Evolutionary conservation across 352 stramenopile species (phyloP).

Genomic region (Phytophthora nicotianae): DNA sequence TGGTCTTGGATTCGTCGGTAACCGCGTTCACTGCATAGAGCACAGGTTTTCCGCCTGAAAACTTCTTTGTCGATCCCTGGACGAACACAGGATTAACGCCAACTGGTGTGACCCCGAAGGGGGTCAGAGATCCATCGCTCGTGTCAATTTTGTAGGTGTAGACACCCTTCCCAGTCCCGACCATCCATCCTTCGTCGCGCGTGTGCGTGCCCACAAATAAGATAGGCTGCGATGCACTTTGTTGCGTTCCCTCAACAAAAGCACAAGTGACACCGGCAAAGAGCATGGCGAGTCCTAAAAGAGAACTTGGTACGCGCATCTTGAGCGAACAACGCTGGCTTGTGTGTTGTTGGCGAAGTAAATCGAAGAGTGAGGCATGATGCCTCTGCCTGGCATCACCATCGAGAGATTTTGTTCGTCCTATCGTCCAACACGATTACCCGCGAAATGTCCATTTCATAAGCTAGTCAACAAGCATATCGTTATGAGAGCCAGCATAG

Average conservation of each 20-base stretch:
- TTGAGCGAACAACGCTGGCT: not conserved
- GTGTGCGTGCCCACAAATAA: constrained; percentile 69
- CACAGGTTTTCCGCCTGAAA: constrained; percentile 27
- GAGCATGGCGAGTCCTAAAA: constrained; percentile 3
- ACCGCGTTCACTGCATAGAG: constrained; percentile 73
- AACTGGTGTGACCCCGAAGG: constrained; percentile 41
- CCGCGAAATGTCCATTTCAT: not conserved
- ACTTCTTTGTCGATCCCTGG: constrained; percentile 34
- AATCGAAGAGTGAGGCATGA: not conserved
- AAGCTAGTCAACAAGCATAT: constrained; percentile 2
- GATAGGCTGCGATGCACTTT: constrained; percentile 28
- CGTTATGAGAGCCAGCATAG: constrained; percentile 8
- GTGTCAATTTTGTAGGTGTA: constrained; percentile 63
- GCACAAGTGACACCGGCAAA: not conserved
- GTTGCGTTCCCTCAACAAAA: not conserved
- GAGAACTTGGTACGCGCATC: constrained; percentile 14
- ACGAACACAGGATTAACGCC: constrained; percentile 82
- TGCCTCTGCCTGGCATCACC: too few relatives aligned
- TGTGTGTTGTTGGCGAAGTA: not conserved
- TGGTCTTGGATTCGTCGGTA: constrained; percentile 31
- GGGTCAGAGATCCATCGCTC: constrained; percentile 44
- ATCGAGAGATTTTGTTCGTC: constrained; percentile 1
- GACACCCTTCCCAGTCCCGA: constrained; percentile 68
- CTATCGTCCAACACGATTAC: constrained; percentile 2
- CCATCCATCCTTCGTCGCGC: constrained; percentile 68